These are phyloP conservation scores for Xylariaceae sp. DNA, from an alignment of 2,329 filamentous ascomycete genomes.

Conservation along the genomic window DNA sequence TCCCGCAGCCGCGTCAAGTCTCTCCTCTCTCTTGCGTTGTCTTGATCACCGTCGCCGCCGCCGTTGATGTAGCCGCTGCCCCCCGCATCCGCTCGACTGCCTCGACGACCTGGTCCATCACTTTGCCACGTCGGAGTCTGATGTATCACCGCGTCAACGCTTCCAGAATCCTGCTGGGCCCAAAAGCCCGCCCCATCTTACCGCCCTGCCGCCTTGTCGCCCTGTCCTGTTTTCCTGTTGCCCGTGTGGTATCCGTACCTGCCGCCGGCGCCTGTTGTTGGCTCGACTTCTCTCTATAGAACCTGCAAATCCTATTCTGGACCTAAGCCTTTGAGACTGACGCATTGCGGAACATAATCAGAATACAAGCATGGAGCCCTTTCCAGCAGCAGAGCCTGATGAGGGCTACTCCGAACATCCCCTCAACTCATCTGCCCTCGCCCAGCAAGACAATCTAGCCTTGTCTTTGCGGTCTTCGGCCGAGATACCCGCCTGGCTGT, in stretches of 20 bases:
- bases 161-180: conserved; percentile 14
- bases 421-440: conserved; percentile 42
- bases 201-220: conserved; percentile 4
- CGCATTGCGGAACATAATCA: too few species aligned
- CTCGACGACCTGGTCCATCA: too few species aligned
- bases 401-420: conserved; percentile 85
- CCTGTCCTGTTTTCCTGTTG: not conserved
- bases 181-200: conserved; percentile 1
- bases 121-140: not conserved
- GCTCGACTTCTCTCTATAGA: too few species aligned
- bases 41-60: too few species aligned
- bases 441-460: conserved; percentile 30
- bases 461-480: conserved; percentile 38
- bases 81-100: not conserved
- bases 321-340: too few species aligned
- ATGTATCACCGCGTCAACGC: conserved; percentile 8
- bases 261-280: too few species aligned
- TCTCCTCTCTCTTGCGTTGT: too few species aligned
- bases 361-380: conserved; percentile 37
- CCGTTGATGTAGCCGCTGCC: not conserved
- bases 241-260: not conserved
- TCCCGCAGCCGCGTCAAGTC: too few species aligned
- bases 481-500: conserved; percentile 50
- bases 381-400: conserved; percentile 63
- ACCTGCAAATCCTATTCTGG: too few species aligned